Percentiles rank a stretch among this genome's conserved stretches.
These are phyloP conservation scores for Agaricus sinodeliciosus DNA, from an alignment of 768 basidiomycete species.

Conservation along the genomic window DNA sequence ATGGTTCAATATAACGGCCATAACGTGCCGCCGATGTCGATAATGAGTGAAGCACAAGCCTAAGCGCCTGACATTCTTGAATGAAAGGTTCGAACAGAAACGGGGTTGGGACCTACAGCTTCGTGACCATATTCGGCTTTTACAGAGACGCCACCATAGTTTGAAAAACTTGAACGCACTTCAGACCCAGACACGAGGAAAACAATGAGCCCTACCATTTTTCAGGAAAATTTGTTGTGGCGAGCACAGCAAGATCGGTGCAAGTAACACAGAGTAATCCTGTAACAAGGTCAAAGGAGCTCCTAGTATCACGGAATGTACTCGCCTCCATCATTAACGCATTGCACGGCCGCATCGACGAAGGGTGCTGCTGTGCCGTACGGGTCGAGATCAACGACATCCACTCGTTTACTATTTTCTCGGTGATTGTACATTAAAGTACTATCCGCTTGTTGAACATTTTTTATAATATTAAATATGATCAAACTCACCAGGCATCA, in stretches of 20 bases:
- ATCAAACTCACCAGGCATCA: slow-evolving; percentile 74
- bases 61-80: slow-evolving; percentile 60
- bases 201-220: slow-evolving; percentile 63
- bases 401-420: slow-evolving; percentile 64
- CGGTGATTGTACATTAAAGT: slow-evolving; percentile 84
- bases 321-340: slow-evolving; percentile 74
- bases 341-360: slow-evolving; percentile 90
- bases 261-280: slow-evolving; percentile 94
- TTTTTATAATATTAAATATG: background rate
- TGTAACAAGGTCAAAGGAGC: slow-evolving; percentile 20
- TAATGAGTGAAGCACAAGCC: slow-evolving; percentile 82
- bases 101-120: slow-evolving; percentile 45
- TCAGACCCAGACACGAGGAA: background rate
- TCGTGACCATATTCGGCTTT: slow-evolving; percentile 97
- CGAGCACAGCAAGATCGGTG: slow-evolving; percentile 91
- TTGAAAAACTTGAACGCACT: slow-evolving; percentile 63
- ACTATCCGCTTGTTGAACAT: background rate
- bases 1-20: slow-evolving; percentile 85
- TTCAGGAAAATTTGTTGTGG: slow-evolving; percentile 91
- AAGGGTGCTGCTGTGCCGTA: slow-evolving; percentile 98
- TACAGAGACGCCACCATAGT: slow-evolving; percentile 87
- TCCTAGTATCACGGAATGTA: slow-evolving; percentile 13
- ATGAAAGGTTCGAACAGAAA: slow-evolving; percentile 3
- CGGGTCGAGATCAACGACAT: slow-evolving; percentile 96
- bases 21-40: slow-evolving; percentile 88